These are phyloP conservation scores for Pezicula radicicola DNA, from an alignment of 2,329 filamentous ascomycete species.

Conservation along the genomic window DNA sequence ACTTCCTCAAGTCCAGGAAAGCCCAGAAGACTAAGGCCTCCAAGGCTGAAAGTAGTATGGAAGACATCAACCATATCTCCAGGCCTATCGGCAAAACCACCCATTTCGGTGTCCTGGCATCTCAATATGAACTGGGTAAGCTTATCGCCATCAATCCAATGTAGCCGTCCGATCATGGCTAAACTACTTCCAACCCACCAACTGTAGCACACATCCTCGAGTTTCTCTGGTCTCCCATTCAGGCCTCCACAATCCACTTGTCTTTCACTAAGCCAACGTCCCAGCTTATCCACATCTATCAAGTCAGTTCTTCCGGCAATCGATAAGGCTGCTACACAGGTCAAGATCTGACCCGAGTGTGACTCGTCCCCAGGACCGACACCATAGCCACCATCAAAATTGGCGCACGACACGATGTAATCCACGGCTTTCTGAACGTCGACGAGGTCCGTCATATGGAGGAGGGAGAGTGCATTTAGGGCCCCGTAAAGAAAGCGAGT, in stretches of 20 bases:
- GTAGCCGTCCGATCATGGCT: conserved; percentile 79
- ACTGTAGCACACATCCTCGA: conserved; percentile 96
- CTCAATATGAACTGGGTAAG: conserved; percentile 78
- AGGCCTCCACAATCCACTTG: conserved; percentile 84
- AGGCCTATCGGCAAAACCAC: conserved; percentile 86
- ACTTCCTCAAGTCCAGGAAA: conserved; percentile 76
- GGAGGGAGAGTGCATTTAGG: conserved; percentile 82
- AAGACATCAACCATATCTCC: conserved; percentile 97
- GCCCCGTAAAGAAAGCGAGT: conserved; percentile 92
- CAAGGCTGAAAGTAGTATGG: conserved; percentile 87
- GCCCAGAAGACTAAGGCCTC: conserved; percentile 80
- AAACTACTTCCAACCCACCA: conserved; percentile 98
- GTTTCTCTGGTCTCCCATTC: conserved; percentile 92
- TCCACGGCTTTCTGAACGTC: conserved; percentile 77
- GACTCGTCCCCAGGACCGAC: conserved; percentile 88
- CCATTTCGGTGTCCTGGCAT: conserved; percentile 81
- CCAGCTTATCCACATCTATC: conserved; percentile 78
- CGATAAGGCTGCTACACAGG: conserved; percentile 81
- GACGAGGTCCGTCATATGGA: conserved; percentile 69
- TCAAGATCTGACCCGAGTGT: conserved; percentile 93
- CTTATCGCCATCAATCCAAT: conserved; percentile 89
- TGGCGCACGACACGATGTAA: conserved; percentile 79
- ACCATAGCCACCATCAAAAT: conserved; percentile 94
- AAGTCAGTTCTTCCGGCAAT: conserved; percentile 81
- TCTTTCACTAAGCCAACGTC: conserved; percentile 88